A percentile compares a stretch with the other conserved stretches of the same genome.
phyloP scores from a whole-genome alignment of 2,329 filamentous ascomycete genomes.

The Penicillium sp. region DNA sequence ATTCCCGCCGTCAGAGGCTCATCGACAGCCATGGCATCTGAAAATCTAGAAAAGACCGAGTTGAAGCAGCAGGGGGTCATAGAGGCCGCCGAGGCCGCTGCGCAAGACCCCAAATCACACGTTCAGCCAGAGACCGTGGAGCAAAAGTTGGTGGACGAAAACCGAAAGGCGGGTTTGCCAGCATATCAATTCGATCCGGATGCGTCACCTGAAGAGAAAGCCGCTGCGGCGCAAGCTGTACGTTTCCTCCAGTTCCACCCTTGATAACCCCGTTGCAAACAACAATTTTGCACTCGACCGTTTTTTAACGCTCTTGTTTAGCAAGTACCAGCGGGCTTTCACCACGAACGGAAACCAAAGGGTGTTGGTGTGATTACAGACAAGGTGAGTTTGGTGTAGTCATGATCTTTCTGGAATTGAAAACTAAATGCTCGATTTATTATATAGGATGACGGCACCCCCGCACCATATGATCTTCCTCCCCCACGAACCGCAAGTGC shows the following conservation, averaged over 20 bases:
- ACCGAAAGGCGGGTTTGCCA: constrained; percentile 75
- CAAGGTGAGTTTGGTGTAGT: constrained; percentile 52
- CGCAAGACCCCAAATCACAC: constrained; percentile 62
- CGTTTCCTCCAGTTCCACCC: constrained; percentile 40
- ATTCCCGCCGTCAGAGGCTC: constrained; percentile 23
- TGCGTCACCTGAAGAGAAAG: constrained; percentile 82
- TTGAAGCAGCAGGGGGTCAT: constrained; percentile 81
- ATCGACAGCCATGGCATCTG: constrained; percentile 36
- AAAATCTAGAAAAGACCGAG: constrained; percentile 57
- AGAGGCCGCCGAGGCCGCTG: constrained; percentile 66
- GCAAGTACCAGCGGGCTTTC: constrained; percentile 68
- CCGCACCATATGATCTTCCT: constrained; percentile 77
- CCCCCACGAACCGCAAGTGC: constrained; percentile 65
- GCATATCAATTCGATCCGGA: constrained; percentile 88
- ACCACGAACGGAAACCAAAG: constrained; percentile 52
- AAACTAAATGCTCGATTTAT: constrained; percentile 11
- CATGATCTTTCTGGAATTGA: not conserved
- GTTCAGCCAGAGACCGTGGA: constrained; percentile 74
- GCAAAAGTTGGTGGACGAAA: constrained; percentile 75
- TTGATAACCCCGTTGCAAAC: not conserved
- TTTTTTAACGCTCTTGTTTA: constrained; percentile 36
- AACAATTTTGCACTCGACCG: constrained; percentile 8
- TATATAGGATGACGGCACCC: constrained; percentile 66
- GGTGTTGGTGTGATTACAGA: constrained; percentile 71
- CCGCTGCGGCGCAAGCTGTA: constrained; percentile 76